Percentiles rank a stretch among this genome's conserved stretches.
Conservation (phyloP, 805 yeast genomes). For the Lipomyces kockii region DNA sequence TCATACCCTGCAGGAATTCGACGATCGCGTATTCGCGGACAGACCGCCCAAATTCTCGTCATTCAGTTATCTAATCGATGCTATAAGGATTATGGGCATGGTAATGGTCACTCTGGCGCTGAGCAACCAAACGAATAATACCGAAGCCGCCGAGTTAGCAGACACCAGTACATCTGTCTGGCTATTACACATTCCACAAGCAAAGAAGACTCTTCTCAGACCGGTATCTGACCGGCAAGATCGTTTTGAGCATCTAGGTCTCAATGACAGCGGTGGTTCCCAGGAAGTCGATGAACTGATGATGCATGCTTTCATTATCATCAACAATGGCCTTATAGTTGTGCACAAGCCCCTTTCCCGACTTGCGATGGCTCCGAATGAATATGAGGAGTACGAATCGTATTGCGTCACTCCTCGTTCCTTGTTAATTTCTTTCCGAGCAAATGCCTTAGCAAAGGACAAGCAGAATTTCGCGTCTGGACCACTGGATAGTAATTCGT, state of each 20-base stretch:
- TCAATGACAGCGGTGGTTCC: neutral
- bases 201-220: conserved; percentile 11
- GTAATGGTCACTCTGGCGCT: neutral
- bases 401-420: conserved; percentile 22
- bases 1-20: conserved; percentile 15
- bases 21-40: conserved; percentile 13
- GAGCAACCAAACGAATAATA: neutral
- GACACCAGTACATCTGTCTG: conserved; percentile 18
- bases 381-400: conserved; percentile 12
- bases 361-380: conserved; percentile 21
- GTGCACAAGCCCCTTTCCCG: conserved; percentile 20
- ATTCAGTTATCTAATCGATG: conserved; percentile 22
- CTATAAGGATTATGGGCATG: conserved; percentile 9
- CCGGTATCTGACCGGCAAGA: neutral
- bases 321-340: conserved; percentile 16
- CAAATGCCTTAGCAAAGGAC: neutral
- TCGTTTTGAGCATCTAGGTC: neutral
- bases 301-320: conserved; percentile 18
- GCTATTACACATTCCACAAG: conserved; percentile 24
- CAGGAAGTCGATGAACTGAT: conserved; percentile 25
- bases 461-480: neutral
- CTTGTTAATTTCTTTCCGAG: conserved; percentile 21
- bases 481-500: neutral
- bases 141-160: conserved; percentile 11
- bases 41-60: conserved; percentile 19